phyloP scores from a whole-genome alignment of 225 moss, liverwort and hornwort species.

The Neckera pumila region DNA sequence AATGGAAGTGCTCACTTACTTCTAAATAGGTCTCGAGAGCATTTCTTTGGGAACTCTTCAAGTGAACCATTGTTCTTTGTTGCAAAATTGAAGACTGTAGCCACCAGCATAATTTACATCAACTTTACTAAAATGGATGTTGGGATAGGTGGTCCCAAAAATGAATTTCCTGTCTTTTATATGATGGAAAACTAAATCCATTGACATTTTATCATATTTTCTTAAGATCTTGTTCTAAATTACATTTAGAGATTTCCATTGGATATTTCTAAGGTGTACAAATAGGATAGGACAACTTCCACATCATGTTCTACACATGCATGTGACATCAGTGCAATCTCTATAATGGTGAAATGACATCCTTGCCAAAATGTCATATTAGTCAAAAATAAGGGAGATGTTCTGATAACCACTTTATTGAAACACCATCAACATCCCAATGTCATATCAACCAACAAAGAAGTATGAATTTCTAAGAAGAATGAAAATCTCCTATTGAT shows the following conservation, averaged over 20 bases:
- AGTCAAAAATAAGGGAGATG: too few relatives aligned
- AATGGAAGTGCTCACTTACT: rapidly evolving
- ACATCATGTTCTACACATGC: rapidly evolving
- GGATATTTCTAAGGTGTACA: not conserved
- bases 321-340: too few relatives aligned
- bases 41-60: rapidly evolving
- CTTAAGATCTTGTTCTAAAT: not conserved
- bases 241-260: not conserved
- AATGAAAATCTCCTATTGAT: rapidly evolving
- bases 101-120: rapidly evolving
- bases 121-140: not conserved
- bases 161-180: too few relatives aligned
- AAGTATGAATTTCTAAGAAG: too few relatives aligned
- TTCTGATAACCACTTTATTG: not conserved
- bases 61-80: rapidly evolving
- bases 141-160: not conserved
- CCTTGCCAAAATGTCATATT: not conserved
- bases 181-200: not conserved
- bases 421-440: not conserved
- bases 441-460: not conserved
- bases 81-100: rapidly evolving
- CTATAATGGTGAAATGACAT: not conserved
- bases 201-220: not conserved
- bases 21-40: rapidly evolving
- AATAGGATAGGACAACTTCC: not conserved